phyloP scores from a whole-genome alignment of 305 asterid species.

The Withania somnifera region DNA sequence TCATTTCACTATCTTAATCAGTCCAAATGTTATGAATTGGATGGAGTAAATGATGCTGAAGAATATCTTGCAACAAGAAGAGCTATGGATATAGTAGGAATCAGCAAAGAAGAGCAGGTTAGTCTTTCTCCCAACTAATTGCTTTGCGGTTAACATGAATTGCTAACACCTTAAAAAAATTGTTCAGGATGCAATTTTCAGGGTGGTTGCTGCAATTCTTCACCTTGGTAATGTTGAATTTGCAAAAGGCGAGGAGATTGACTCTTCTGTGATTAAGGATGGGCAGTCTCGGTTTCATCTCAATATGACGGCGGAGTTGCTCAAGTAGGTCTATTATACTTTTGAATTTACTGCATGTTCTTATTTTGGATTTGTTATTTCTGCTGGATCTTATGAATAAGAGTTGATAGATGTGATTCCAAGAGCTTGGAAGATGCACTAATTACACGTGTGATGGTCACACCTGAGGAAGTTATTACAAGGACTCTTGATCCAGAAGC shows the following conservation, averaged over 20 bases:
- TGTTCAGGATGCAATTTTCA: conserved; percentile 85
- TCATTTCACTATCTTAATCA: conserved; percentile 86
- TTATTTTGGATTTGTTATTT: neutral
- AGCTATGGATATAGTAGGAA: conserved; percentile 99
- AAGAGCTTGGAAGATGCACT: conserved; percentile 96
- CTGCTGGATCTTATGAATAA: conserved; percentile 9
- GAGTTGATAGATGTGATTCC: conserved; percentile 74
- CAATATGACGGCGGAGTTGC: conserved; percentile 74
- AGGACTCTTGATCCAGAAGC: conserved; percentile 97
- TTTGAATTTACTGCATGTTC: conserved; percentile 3
- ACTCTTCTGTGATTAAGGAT: conserved; percentile 92
- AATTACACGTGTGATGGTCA: conserved; percentile 97
- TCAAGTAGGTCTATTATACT: conserved; percentile 43
- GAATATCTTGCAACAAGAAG: conserved; percentile 93
- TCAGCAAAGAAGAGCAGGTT: conserved; percentile 95
- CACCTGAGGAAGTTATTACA: conserved; percentile 95
- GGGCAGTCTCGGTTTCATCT: conserved; percentile 90
- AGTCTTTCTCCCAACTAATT: conserved; percentile 7
- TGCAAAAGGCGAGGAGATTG: conserved; percentile 89
- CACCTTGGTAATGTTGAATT: conserved; percentile 97
- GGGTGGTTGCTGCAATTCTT: conserved; percentile 93
- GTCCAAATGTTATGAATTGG: conserved; percentile 75
- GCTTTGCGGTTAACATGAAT: neutral
- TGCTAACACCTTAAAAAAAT: neutral
- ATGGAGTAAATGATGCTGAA: conserved; percentile 83